Percentiles rank a stretch among this genome's conserved stretches.
These are phyloP conservation scores for Colletotrichum sp. DNA, from an alignment of 2,329 filamentous ascomycete genomes.

Conservation along the genomic window DNA sequence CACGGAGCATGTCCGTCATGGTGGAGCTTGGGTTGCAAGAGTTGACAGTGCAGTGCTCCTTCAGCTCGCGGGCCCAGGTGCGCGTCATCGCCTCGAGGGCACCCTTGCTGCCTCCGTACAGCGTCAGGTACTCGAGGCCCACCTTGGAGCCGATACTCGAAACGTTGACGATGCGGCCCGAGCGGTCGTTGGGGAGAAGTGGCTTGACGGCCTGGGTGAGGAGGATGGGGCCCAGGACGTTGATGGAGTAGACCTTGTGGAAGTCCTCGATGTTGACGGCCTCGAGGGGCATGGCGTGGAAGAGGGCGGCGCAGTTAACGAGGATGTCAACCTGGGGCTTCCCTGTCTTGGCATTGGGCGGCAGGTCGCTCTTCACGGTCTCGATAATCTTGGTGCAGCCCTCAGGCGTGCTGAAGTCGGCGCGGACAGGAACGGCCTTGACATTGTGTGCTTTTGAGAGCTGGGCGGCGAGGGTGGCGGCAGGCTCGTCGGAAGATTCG, in stretches of 20 bases:
- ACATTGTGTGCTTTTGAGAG: constrained; percentile 52
- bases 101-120: constrained; percentile 68
- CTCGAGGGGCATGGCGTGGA: constrained; percentile 49
- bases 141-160: constrained; percentile 58
- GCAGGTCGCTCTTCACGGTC: constrained; percentile 46
- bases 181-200: constrained; percentile 60
- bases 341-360: constrained; percentile 46
- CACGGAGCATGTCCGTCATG: constrained; percentile 47
- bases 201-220: constrained; percentile 59
- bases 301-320: constrained; percentile 63
- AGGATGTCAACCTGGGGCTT: constrained; percentile 61
- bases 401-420: constrained; percentile 64
- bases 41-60: constrained; percentile 62
- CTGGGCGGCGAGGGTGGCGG: constrained; percentile 50
- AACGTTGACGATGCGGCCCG: constrained; percentile 63
- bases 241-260: constrained; percentile 53
- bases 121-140: constrained; percentile 57
- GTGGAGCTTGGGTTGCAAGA: constrained; percentile 56
- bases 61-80: constrained; percentile 64
- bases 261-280: constrained; percentile 56
- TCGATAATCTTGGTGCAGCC: constrained; percentile 55
- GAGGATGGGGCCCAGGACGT: constrained; percentile 47
- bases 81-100: constrained; percentile 68
- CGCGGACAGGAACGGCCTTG: constrained; percentile 61
- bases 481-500: constrained; percentile 52